Evolutionary conservation across 164 flowering plant genomes (phyloP).

Genomic region (Piper betle): DNA sequence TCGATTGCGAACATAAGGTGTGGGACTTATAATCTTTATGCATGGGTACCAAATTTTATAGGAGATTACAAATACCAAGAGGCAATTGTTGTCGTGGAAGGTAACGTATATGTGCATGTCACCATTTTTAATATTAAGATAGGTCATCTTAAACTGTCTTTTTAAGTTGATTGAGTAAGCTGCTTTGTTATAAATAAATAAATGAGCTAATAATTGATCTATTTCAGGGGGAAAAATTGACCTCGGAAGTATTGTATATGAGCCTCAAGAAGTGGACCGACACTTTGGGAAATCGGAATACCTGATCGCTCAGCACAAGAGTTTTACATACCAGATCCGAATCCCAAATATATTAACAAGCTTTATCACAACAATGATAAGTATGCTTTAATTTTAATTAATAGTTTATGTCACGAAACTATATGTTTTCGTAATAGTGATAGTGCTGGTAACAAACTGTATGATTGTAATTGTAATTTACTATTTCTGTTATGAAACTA

Average conservation of each 20-base stretch:
- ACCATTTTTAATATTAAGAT: no score
- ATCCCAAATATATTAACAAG: background rate
- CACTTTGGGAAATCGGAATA: background rate
- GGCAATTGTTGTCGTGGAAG: background rate
- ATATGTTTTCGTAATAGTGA: no score
- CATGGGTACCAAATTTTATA: constrained; percentile 59
- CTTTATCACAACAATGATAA: no score
- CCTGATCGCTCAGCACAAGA: background rate
- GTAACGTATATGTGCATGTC: no score
- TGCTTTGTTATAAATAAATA: no score
- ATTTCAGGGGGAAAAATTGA: background rate
- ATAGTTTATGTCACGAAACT: no score
- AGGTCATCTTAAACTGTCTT: background rate
- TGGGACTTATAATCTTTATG: constrained; percentile 62
- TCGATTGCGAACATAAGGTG: constrained; percentile 27
- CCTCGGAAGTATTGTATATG: background rate
- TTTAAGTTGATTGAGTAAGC: background rate
- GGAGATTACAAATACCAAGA: constrained; percentile 49
- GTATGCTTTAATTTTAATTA: no score
- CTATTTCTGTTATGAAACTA: no score
- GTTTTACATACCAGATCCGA: background rate
- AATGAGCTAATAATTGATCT: constrained; percentile 6
- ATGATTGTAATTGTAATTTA: no score
- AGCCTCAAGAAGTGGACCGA: background rate
- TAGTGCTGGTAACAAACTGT: no score